Percentiles rank a stretch among this genome's conserved stretches.
Conservation (phyloP, 805 yeast species). For the Ogataea henricii region DNA sequence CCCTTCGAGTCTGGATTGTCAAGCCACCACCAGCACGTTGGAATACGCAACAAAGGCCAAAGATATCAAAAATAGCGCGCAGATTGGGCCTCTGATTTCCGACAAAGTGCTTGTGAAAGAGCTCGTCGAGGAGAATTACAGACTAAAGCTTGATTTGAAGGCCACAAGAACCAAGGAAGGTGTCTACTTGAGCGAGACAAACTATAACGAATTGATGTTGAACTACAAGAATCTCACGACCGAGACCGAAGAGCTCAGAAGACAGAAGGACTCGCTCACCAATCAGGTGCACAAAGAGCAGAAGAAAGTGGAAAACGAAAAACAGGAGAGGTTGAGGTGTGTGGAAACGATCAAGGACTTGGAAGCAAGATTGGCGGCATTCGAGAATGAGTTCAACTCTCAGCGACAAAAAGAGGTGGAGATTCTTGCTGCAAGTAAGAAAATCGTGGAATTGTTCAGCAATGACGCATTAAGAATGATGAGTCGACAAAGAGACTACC, state of each 20-base stretch:
- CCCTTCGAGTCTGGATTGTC: slow-evolving; percentile 53
- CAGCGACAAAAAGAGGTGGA: slow-evolving; percentile 16
- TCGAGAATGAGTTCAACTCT: slow-evolving; percentile 36
- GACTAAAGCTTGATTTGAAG: slow-evolving; percentile 51
- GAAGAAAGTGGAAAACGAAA: slow-evolving; percentile 22
- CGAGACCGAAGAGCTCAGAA: slow-evolving; percentile 48
- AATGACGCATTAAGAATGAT: slow-evolving; percentile 29
- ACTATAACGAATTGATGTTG: slow-evolving; percentile 53
- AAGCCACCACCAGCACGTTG: slow-evolving; percentile 54
- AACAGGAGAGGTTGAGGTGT: slow-evolving; percentile 26
- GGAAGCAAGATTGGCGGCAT: slow-evolving; percentile 34
- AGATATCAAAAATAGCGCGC: slow-evolving; percentile 53
- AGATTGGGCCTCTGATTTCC: slow-evolving; percentile 44
- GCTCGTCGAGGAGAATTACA: slow-evolving; percentile 47
- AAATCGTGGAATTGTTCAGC: slow-evolving; percentile 32
- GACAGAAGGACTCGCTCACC: slow-evolving; percentile 42
- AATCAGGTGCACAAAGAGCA: slow-evolving; percentile 37
- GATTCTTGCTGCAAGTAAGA: slow-evolving; percentile 13
- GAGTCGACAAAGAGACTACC: slow-evolving; percentile 19
- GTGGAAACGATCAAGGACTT: slow-evolving; percentile 21
- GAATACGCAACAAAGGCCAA: slow-evolving; percentile 62
- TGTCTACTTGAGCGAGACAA: slow-evolving; percentile 59
- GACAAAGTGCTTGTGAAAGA: slow-evolving; percentile 48
- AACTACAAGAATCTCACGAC: slow-evolving; percentile 52
- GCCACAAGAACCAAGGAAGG: slow-evolving; percentile 70